phyloP scores from a whole-genome alignment of 768 basidiomycete genomes.

The Mycena vitilis region DNA sequence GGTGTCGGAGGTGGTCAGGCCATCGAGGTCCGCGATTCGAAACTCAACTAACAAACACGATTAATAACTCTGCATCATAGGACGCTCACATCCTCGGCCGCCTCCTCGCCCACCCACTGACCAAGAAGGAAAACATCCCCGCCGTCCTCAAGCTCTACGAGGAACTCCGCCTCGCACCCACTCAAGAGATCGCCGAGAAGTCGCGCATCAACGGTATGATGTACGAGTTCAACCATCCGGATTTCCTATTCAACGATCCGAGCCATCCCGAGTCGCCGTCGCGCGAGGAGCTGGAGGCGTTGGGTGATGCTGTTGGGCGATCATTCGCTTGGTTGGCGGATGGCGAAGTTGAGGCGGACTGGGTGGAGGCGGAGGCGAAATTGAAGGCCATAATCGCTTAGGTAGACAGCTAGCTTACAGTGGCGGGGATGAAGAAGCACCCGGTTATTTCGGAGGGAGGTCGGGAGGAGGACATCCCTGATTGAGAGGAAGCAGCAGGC shows the following conservation, averaged over 20 bases:
- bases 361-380: slow-evolving; percentile 13
- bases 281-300: slow-evolving; percentile 12
- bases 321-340: slow-evolving; percentile 22
- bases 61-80: not conserved
- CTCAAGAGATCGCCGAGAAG: slow-evolving; percentile 10
- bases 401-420: no score
- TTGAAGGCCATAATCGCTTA: not conserved
- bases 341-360: slow-evolving; percentile 1
- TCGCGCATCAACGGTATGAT: slow-evolving; percentile 21
- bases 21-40: slow-evolving; percentile 8
- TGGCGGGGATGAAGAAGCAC: no score
- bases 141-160: slow-evolving; percentile 20
- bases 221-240: slow-evolving; percentile 28
- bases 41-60: no score
- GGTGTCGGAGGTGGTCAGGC: slow-evolving; percentile 24
- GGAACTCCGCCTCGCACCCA: not conserved
- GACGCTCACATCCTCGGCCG: slow-evolving; percentile 22
- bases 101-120: slow-evolving; percentile 13
- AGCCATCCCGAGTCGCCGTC: slow-evolving; percentile 12
- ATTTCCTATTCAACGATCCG: slow-evolving; percentile 17
- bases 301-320: slow-evolving; percentile 3
- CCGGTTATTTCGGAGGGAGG: no score
- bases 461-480: no score
- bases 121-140: not conserved
- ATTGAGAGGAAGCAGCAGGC: no score